A percentile compares a stretch with the other conserved stretches of the same genome.
Conservation (phyloP, 2,329 filamentous ascomycete genomes). For the Ophiocordyceps australis region DNA sequence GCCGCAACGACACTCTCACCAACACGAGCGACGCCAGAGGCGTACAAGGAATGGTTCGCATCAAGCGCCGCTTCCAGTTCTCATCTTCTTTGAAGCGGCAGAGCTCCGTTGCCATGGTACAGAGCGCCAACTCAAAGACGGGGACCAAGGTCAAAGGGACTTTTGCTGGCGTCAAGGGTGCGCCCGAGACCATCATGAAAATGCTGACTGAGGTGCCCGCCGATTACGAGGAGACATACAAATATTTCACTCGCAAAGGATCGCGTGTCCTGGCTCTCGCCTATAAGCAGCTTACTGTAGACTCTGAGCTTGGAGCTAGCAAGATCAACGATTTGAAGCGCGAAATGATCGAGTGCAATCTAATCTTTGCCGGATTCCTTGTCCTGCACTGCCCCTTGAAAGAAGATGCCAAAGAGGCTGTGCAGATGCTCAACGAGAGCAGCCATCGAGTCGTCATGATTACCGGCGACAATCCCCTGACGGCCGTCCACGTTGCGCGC, state of each 20-base stretch:
- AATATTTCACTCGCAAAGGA: constrained; percentile 91
- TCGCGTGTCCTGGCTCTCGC: constrained; percentile 85
- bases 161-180: constrained; percentile 91
- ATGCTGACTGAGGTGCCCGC: constrained; percentile 72
- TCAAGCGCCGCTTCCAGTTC: constrained; percentile 95
- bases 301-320: constrained; percentile 63
- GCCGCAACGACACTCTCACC: constrained; percentile 67
- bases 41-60: constrained; percentile 58
- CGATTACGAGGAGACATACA: constrained; percentile 95
- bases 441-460: constrained; percentile 99
- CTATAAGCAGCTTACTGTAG: constrained; percentile 76
- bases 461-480: constrained; percentile 93
- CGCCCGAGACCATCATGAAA: constrained; percentile 88
- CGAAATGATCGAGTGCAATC: constrained; percentile 70
- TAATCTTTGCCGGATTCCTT: constrained; percentile 87
- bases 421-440: constrained; percentile 96
- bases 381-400: constrained; percentile 92
- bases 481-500: constrained; percentile 84
- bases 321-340: constrained; percentile 90
- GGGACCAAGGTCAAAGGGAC: constrained; percentile 67
- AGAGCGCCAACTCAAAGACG: constrained; percentile 50
- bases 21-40: constrained; percentile 27
- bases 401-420: constrained; percentile 83
- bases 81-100: constrained; percentile 92
- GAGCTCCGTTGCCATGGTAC: constrained; percentile 77